Evolutionary conservation across 116 monocot species (phyloP).

Genomic region (Papilionanthe hybrid): DNA sequence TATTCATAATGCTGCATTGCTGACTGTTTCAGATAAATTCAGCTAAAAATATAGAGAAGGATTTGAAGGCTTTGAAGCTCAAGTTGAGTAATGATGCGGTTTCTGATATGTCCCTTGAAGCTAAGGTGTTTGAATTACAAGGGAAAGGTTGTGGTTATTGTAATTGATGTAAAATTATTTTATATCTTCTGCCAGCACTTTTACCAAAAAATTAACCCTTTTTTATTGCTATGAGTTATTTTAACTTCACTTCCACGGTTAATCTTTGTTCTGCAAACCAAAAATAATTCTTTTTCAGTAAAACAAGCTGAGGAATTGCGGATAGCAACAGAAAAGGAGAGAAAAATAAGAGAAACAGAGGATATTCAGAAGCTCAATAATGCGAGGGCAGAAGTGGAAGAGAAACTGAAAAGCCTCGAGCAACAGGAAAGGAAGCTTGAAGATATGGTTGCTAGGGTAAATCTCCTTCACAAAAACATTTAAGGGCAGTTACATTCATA

Average conservation of each 20-base stretch:
- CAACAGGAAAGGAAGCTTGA: constrained; percentile 49
- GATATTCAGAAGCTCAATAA: constrained; percentile 33
- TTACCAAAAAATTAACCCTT: not conserved
- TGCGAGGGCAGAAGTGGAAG: constrained; percentile 38
- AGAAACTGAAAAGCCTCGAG: constrained; percentile 32
- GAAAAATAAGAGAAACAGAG: constrained; percentile 33
- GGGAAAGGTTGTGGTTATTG: constrained; percentile 45
- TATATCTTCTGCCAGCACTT: not conserved
- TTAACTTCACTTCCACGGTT: not conserved
- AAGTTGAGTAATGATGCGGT: constrained; percentile 59
- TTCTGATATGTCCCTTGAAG: constrained; percentile 47
- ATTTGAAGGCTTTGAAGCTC: constrained; percentile 56
- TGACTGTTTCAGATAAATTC: constrained; percentile 38
- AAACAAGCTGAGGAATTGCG: constrained; percentile 50
- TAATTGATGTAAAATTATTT: constrained; percentile 3
- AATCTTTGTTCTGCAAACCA: not conserved
- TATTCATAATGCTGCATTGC: constrained; percentile 3
- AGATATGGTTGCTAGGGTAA: constrained; percentile 61
- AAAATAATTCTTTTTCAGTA: constrained; percentile 17
- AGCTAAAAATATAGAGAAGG: constrained; percentile 63
- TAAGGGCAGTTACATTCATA: no score
- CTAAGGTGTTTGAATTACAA: constrained; percentile 51
- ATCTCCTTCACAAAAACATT: not conserved
- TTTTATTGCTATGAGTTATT: not conserved
- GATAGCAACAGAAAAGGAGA: constrained; percentile 47